Conservation (phyloP, 2,329 filamentous ascomycete genomes). For the Alternaria sp. region DNA sequence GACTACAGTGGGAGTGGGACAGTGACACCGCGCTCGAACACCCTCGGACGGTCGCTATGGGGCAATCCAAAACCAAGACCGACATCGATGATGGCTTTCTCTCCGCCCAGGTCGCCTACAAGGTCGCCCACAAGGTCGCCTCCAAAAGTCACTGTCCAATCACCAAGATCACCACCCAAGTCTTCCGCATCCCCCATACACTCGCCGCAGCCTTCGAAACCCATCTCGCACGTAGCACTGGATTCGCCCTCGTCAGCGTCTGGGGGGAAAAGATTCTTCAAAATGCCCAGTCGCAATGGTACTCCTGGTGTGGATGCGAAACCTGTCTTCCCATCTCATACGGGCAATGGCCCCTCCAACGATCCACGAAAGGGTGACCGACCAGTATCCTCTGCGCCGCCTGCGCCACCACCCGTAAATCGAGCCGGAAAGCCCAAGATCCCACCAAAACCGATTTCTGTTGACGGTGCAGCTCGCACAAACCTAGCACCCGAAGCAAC, state of each 20-base stretch:
- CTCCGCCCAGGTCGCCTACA: conserved; percentile 56
- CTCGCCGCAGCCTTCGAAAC: conserved; percentile 47
- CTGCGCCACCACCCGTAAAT: conserved; percentile 76
- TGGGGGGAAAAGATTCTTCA: conserved; percentile 44
- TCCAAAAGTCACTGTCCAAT: conserved; percentile 74
- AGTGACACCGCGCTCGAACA: conserved; percentile 49
- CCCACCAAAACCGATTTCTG: conserved; percentile 56
- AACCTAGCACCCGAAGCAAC: conserved; percentile 53
- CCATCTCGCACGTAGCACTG: conserved; percentile 33
- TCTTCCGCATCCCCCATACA: conserved; percentile 38
- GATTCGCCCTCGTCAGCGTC: conserved; percentile 30
- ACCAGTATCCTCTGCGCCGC: conserved; percentile 52
- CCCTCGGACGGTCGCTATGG: conserved; percentile 42
- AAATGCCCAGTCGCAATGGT: conserved; percentile 51
- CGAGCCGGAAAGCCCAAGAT: conserved; percentile 81
- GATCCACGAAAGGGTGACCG: conserved; percentile 46
- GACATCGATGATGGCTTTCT: conserved; percentile 60
- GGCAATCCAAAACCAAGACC: conserved; percentile 53
- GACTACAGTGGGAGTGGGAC: conserved; percentile 50
- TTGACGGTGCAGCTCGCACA: conserved; percentile 32
- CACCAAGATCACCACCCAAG: conserved; percentile 73
- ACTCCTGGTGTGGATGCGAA: conserved; percentile 55
- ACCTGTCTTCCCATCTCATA: conserved; percentile 32
- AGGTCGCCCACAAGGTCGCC: conserved; percentile 55
- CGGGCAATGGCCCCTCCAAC: conserved; percentile 21